Conservation (phyloP, 306 rosid species). For the Cucurbita maxima region DNA sequence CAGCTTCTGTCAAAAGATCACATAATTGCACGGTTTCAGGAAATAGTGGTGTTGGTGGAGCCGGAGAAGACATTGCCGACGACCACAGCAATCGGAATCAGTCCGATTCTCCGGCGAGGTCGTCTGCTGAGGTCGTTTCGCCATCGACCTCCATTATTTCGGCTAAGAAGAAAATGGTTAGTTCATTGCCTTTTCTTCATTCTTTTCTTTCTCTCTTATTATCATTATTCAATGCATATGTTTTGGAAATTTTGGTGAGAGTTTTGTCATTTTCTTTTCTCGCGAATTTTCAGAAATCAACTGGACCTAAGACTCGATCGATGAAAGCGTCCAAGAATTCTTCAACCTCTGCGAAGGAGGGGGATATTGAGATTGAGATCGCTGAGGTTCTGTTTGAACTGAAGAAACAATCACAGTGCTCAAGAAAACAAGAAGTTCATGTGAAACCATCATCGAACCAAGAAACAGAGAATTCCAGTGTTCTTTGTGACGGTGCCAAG, state of each 20-base stretch:
- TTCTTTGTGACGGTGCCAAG: neutral
- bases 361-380: slow-evolving; percentile 54
- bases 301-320: slow-evolving; percentile 19
- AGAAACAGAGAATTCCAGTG: slow-evolving; percentile 11
- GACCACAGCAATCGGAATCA: slow-evolving; percentile 18
- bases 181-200: neutral
- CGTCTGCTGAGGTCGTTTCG: slow-evolving; percentile 19
- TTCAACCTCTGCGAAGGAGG: slow-evolving; percentile 15
- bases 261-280: slow-evolving; percentile 1
- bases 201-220: neutral
- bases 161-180: slow-evolving; percentile 35
- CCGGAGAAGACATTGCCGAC: slow-evolving; percentile 9
- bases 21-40: slow-evolving; percentile 28
- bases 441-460: slow-evolving; percentile 11
- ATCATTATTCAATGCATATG: neutral
- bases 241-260: neutral
- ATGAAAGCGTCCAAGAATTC: slow-evolving; percentile 13
- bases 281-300: slow-evolving; percentile 23
- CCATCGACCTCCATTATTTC: slow-evolving; percentile 24
- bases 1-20: slow-evolving; percentile 47
- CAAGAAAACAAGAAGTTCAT: slow-evolving; percentile 13
- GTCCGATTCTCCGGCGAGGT: slow-evolving; percentile 8
- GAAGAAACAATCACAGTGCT: slow-evolving; percentile 22
- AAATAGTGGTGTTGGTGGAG: slow-evolving; percentile 22
- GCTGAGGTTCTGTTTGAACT: slow-evolving; percentile 65